These are phyloP conservation scores for Ampelocalamus luodianensis DNA, from an alignment of 176 grass and related monocot genomes.

Conservation along the genomic window DNA sequence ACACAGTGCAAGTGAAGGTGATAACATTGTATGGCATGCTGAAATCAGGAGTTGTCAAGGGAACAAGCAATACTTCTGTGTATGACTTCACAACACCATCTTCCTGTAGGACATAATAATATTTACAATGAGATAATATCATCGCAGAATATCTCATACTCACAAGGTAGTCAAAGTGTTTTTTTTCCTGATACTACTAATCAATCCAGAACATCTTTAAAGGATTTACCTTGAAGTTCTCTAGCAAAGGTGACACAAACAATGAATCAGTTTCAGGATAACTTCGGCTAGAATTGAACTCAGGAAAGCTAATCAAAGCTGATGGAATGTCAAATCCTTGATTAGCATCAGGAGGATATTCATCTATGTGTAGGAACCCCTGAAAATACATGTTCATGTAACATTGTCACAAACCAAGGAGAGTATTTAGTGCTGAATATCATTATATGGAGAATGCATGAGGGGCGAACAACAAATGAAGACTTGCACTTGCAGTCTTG, in stretches of 20 bases:
- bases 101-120: slow-evolving; percentile 62
- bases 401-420: slow-evolving; percentile 24
- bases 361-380: slow-evolving; percentile 97
- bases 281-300: slow-evolving; percentile 74
- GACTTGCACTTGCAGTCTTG: no score
- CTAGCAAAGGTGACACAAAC: slow-evolving; percentile 65
- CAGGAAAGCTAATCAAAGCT: slow-evolving; percentile 93
- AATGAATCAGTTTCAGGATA: slow-evolving; percentile 54
- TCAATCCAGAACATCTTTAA: slow-evolving; percentile 19
- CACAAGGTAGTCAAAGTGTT: neutral
- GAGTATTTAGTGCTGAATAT: slow-evolving; percentile 17
- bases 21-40: slow-evolving; percentile 99
- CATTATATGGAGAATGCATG: slow-evolving; percentile 1
- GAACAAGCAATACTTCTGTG: slow-evolving; percentile 96
- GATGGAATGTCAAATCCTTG: slow-evolving; percentile 99
- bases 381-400: slow-evolving; percentile 46
- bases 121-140: slow-evolving; percentile 7
- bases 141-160: slow-evolving; percentile 7
- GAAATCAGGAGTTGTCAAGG: slow-evolving; percentile 98
- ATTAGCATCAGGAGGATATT: slow-evolving; percentile 99
- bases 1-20: slow-evolving; percentile 93
- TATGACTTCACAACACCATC: slow-evolving; percentile 74
- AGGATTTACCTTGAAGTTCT: slow-evolving; percentile 68
- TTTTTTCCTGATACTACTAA: neutral
- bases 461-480: slow-evolving; percentile 22